Evolutionary conservation across 257 asterid species (phyloP).

Genomic region (Solanum etuberosum): DNA sequence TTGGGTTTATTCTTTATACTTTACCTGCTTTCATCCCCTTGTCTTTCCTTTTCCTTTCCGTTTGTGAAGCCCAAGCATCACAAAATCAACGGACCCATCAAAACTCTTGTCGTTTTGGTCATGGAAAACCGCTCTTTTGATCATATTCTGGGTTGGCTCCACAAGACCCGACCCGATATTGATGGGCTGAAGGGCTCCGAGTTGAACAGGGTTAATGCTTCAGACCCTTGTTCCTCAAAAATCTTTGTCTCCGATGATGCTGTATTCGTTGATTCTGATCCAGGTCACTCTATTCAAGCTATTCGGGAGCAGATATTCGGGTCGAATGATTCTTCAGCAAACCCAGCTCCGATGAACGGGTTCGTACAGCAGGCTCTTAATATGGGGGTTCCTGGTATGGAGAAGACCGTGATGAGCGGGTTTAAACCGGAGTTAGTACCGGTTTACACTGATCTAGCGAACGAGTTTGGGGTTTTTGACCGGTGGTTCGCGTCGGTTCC

Average conservation of each 20-base stretch:
- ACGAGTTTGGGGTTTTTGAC: conserved; percentile 75
- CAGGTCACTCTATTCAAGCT: conserved; percentile 96
- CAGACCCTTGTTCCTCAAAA: conserved; percentile 48
- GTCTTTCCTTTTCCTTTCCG: conserved; percentile 38
- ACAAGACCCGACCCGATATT: conserved; percentile 61
- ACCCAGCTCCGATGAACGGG: conserved; percentile 97
- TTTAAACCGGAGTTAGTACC: conserved; percentile 71
- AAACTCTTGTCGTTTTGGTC: conserved; percentile 73
- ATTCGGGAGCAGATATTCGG: conserved; percentile 92
- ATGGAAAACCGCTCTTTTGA: conserved; percentile 98
- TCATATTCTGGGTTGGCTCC: conserved; percentile 86
- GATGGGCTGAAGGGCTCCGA: conserved; percentile 76
- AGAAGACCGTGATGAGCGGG: conserved; percentile 77
- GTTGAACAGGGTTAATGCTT: conserved; percentile 59
- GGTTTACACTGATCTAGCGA: conserved; percentile 57
- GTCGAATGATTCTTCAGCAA: conserved; percentile 31
- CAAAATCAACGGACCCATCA: conserved; percentile 70
- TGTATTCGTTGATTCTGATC: conserved; percentile 68
- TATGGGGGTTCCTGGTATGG: conserved; percentile 55
- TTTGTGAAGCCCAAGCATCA: conserved; percentile 26
- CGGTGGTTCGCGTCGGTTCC: conserved; percentile 98
- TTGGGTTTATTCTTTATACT: conserved; percentile 14
- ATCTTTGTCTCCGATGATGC: conserved; percentile 50
- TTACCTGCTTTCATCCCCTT: conserved; percentile 26
- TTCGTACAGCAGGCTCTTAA: conserved; percentile 83